Conservation (phyloP, 148 eudicot species). For the Diospyros kaki region DNA sequence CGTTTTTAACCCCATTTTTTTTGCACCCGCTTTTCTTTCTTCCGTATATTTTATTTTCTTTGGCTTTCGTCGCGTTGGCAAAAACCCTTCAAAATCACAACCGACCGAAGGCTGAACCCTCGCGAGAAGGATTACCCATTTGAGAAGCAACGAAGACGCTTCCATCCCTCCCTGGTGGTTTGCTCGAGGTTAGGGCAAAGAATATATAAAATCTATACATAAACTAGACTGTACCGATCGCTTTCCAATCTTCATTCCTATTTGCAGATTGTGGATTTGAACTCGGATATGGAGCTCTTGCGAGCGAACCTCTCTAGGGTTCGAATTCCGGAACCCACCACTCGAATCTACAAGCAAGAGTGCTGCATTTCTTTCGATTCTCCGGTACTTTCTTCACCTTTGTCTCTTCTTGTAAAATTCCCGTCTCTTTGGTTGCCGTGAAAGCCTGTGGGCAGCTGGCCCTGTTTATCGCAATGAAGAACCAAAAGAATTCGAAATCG, state of each 20-base stretch:
- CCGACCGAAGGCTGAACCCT: no score
- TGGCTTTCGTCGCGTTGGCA: no score
- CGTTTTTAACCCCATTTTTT: no score
- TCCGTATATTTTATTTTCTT: no score
- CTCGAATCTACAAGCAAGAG: constrained; percentile 89
- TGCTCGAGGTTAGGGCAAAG: neutral
- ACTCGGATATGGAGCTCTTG: constrained; percentile 57
- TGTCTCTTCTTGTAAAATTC: neutral
- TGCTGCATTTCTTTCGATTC: constrained; percentile 93
- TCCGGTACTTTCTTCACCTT: constrained; percentile 45
- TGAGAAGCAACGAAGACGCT: no score
- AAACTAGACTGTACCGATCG: neutral
- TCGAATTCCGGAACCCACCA: constrained; percentile 91
- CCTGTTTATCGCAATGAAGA: neutral
- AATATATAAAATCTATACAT: neutral
- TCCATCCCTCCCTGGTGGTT: no score
- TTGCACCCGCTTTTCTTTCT: no score
- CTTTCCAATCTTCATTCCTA: neutral
- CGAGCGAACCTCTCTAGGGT: constrained; percentile 77
- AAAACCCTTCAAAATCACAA: no score
- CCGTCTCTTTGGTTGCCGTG: constrained; percentile 9
- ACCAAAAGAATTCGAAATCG: neutral
- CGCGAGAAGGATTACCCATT: neutral
- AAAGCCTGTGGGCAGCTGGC: neutral
- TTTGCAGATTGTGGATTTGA: neutral